Evolutionary conservation across 805 yeast genomes (phyloP), one percentile per base, ranked within the genome.

Genomic region (Komagataella kurtzmanii): DNA sequence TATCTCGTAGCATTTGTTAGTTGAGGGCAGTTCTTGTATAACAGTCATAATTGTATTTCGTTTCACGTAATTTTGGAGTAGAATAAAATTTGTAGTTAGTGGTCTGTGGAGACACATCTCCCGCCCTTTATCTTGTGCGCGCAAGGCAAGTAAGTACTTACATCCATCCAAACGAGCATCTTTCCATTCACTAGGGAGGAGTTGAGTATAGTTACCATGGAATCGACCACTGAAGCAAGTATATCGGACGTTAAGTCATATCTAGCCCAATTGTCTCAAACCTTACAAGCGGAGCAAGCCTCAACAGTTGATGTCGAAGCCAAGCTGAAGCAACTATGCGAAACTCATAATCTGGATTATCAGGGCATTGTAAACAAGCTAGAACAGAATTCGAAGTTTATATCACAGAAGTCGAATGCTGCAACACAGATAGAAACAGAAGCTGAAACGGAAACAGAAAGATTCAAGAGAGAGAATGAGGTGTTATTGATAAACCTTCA

Each of bases 401-500:
- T 3, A 21, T 21, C 6, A 21, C 23, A 21, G 4, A 3, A 21
- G 1, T 21, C 23, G 6, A 21, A 21, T 21, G 23, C 23, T 6
- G 1, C 40, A 10, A 30, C 12, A 8, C 40, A 30, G 6, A 30
- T 30, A 30, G 40, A 30, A 30, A 10, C 40, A 45, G 58, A 54
- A 30, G 3, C 40, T 44, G 58, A 54, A 14, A 12, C 53, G 3
- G 57, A 59, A 17, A 48, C 61, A 1, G 54, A 54, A 12, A 48
- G 44, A 10, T 52, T 62, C 10, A 62, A 62, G 51, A 55, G 53
- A 7, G 65, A 61, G 52, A 64, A 64, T 50, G 50, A 61, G 6
- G 56, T 57, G 14, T 49, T 66, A 19, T 43, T 64, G 17, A 52
- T 65, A 36, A 62, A 61, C 44, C 55, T 68, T 5, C 69, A 70